phyloP scores from a whole-genome alignment of 2,329 filamentous ascomycete species.

The Byssochlamys sp. region DNA sequence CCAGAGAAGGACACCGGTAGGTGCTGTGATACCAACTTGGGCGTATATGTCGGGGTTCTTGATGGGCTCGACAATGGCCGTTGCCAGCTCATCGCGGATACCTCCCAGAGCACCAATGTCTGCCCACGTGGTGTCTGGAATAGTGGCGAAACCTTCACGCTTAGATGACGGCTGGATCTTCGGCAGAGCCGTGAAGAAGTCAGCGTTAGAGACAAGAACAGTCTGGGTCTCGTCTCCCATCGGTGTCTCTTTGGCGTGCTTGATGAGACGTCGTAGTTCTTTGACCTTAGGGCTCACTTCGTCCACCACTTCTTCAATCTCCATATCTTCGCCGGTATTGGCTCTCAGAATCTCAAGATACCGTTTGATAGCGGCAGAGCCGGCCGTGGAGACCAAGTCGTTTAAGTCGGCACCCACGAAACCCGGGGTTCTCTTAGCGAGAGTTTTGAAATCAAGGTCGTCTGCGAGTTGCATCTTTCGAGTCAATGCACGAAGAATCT shows the following conservation, averaged over 20 bases:
- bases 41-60: constrained; percentile 68
- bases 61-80: constrained; percentile 84
- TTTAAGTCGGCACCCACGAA: constrained; percentile 87
- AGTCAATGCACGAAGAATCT: constrained; percentile 68
- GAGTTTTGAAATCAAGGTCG: constrained; percentile 61
- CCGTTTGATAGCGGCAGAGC: constrained; percentile 53
- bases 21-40: constrained; percentile 66
- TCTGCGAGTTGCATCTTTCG: constrained; percentile 53
- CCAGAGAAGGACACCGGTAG: constrained; percentile 86
- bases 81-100: constrained; percentile 72
- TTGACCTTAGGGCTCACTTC: constrained; percentile 32
- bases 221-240: constrained; percentile 46
- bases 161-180: constrained; percentile 71
- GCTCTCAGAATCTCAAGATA: constrained; percentile 46
- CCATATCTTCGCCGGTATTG: constrained; percentile 41
- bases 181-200: constrained; percentile 67
- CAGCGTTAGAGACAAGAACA: constrained; percentile 51
- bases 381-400: constrained; percentile 57
- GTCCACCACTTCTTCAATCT: constrained; percentile 37
- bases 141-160: constrained; percentile 86
- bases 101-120: constrained; percentile 76
- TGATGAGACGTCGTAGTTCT: constrained; percentile 44
- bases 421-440: constrained; percentile 79
- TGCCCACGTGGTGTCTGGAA: constrained; percentile 85
- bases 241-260: constrained; percentile 43